Percentiles rank a stretch among this genome's conserved stretches.
Evolutionary conservation across 768 basidiomycete genomes (phyloP).

Genomic region (Suillus clintonianus): DNA sequence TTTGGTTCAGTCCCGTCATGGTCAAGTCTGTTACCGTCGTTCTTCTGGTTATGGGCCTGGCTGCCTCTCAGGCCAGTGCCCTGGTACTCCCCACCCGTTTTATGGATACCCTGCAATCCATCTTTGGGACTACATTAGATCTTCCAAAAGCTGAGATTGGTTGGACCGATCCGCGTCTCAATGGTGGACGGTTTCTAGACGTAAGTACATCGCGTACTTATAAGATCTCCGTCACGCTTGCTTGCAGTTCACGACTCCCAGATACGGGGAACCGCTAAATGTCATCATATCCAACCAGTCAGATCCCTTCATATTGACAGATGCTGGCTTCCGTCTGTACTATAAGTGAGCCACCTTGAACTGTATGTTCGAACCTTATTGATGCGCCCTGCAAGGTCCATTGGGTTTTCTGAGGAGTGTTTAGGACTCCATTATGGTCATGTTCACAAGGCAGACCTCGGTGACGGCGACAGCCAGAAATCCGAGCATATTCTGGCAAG

Average conservation of each 20-base stretch:
- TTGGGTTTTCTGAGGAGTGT: conserved; percentile 84
- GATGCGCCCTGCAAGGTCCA: conserved; percentile 48
- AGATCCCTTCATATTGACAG: conserved; percentile 79
- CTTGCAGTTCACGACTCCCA: conserved; percentile 62
- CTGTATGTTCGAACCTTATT: not conserved
- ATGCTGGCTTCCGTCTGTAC: conserved; percentile 67
- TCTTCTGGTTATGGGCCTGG: not conserved
- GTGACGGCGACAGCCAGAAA: conserved; percentile 77
- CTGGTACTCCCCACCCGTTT: not conserved
- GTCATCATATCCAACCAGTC: conserved; percentile 78
- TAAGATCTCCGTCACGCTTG: not conserved
- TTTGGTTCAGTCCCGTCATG: not conserved
- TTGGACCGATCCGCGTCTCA: conserved; percentile 68
- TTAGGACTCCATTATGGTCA: conserved; percentile 76
- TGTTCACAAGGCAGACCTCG: conserved; percentile 78
- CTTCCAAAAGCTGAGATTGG: conserved; percentile 34
- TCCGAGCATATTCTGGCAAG: conserved; percentile 71
- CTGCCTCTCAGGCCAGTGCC: not conserved
- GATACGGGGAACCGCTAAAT: conserved; percentile 81
- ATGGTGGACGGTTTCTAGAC: conserved; percentile 76
- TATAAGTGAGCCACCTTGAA: conserved; percentile 50
- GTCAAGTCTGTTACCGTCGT: not conserved
- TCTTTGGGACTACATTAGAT: not conserved
- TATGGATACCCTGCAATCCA: not conserved
- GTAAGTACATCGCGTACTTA: conserved; percentile 41